Evolutionary conservation across 768 basidiomycete species (phyloP).

Genomic region (Boletus sp.): DNA sequence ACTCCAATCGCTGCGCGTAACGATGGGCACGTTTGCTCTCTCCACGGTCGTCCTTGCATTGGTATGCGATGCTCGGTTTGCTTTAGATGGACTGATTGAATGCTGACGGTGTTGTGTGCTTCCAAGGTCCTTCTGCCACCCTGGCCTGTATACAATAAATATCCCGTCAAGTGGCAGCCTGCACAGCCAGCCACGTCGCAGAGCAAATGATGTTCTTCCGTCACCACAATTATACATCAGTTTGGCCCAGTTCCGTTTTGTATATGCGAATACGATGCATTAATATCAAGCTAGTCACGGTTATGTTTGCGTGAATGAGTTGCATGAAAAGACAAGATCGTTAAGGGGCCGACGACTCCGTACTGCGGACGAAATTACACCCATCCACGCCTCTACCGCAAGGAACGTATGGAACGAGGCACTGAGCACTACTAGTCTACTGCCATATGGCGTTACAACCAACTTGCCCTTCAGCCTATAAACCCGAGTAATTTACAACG

Average conservation of each 20-base stretch:
- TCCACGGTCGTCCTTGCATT: slow-evolving; percentile 21
- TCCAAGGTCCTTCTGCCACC: slow-evolving; percentile 60
- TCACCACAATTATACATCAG: not conserved
- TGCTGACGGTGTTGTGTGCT: not conserved
- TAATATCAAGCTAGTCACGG: too few species aligned
- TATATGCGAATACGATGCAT: not conserved
- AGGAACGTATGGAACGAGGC: not conserved
- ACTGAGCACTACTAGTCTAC: too few species aligned
- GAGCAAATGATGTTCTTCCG: slow-evolving; percentile 14
- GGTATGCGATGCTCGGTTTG: slow-evolving; percentile 10
- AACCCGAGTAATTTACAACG: not conserved
- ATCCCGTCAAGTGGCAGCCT: slow-evolving; percentile 24
- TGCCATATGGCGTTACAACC: not conserved
- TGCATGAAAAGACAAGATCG: not conserved
- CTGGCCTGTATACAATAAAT: slow-evolving; percentile 50
- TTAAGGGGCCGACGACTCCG: not conserved
- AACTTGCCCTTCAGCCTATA: too few species aligned
- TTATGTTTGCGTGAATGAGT: not conserved
- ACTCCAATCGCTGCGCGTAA: slow-evolving; percentile 26
- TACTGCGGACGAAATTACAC: too few species aligned
- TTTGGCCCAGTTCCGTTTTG: not conserved
- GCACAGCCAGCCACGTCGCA: slow-evolving; percentile 22
- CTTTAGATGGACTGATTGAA: too few species aligned
- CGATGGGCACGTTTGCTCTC: slow-evolving; percentile 24
- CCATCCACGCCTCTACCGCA: not conserved